Base-by-base conservation (phyloP, 140 eudicot species). In the Oenanthe javanica region DNA sequence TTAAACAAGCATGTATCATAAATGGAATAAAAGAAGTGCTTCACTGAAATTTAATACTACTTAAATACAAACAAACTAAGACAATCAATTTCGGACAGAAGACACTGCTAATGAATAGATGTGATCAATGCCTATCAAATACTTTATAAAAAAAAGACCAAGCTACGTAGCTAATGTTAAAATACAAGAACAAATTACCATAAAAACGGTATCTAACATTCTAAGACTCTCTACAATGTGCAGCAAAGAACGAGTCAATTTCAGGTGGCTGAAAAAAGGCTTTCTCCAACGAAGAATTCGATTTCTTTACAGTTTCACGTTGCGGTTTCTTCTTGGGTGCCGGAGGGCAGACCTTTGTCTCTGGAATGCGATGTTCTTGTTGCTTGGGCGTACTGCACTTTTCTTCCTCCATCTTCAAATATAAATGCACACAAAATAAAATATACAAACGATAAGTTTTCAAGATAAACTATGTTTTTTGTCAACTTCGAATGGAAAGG, bases 361-460 rank as follows among this genome's bases (percentile, higher is more conserved):
- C 86, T 47, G 91, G 94, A 77, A 90, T 87, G n/a, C 85, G 82
- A 76, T 42, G 66, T 78, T 84, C 90, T 75, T 54, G 75, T 61
- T 86, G 79, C 86, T 61, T 90, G 9, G 91, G 94, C 16, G 91
- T 90, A 2, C 82, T 84, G 79, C 91, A 90, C 72, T 89, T 84
- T 47, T 85, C 90, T 72, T 90, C 87, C 38, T 82, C 88, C 43
- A 49, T 83, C 57, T 72, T 63, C 72, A 66, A 27, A 11, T 69
- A n/a, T 9, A 25, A 66, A 6, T 66, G 43, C 36, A 25, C 2
- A 23, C 38, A 66, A 16, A 50, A 40, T 40, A n/a, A n/a, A n/a
- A n/a, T n/a, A n/a, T n/a, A n/a, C n/a, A n/a, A n/a, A n/a, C n/a
- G n/a, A n/a, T n/a, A n/a, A n/a, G n/a, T n/a, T n/a, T n/a, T n/a